These are phyloP conservation scores for Podospora pseudopauciseta DNA, from an alignment of 495 filamentous ascomycete genomes.

Conservation along the genomic window DNA sequence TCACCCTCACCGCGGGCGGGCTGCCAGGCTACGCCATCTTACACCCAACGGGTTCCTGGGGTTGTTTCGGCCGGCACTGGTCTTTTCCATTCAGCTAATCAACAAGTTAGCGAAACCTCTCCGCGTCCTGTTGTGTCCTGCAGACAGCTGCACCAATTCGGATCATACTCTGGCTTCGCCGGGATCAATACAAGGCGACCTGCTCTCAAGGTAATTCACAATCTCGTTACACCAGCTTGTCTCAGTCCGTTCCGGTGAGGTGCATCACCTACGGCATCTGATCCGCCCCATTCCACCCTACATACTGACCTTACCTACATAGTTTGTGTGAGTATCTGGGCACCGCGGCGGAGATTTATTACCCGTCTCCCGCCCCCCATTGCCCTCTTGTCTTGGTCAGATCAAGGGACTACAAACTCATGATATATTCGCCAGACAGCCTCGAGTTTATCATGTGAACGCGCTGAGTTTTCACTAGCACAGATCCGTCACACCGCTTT, in stretches of 20 bases:
- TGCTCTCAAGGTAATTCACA: not conserved
- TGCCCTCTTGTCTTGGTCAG: conserved; percentile 7
- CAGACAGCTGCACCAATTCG: not conserved
- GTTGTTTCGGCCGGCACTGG: conserved; percentile 11
- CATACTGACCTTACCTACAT: not conserved
- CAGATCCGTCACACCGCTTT: not conserved
- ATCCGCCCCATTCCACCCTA: not conserved
- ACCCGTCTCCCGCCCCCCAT: not conserved
- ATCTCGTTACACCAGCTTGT: conserved; percentile 20
- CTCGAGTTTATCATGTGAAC: conserved; percentile 5
- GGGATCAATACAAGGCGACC: conserved; percentile 3
- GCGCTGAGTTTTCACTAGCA: not conserved
- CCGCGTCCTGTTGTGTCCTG: not conserved
- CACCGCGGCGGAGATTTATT: conserved; percentile 15
- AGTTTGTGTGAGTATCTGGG: not conserved
- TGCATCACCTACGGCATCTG: conserved; percentile 11
- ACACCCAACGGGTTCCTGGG: not conserved
- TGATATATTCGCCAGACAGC: not conserved
- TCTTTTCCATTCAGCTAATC: conserved; percentile 2
- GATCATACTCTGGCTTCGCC: conserved; percentile 1
- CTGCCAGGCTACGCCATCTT: not conserved
- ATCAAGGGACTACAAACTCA: not conserved
- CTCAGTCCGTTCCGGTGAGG: conserved; percentile 10
- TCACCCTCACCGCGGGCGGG: not conserved
- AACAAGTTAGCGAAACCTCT: not conserved